Conservation (phyloP, 805 yeast species). For the Phaffomyces thermotolerans region DNA sequence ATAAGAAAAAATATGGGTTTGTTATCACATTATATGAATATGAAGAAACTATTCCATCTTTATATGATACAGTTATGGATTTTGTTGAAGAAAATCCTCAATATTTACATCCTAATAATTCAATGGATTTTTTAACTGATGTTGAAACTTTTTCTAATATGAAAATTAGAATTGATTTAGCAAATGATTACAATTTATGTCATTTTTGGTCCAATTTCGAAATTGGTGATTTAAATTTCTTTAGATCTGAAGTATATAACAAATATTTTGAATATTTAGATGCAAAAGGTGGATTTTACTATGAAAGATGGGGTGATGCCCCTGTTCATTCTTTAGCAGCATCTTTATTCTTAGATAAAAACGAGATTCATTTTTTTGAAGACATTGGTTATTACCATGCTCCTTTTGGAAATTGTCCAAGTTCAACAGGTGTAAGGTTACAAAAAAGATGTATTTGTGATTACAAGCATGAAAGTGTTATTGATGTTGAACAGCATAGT, state of each 20-base stretch:
- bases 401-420: slow-evolving; percentile 63
- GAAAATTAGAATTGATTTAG: slow-evolving; percentile 26
- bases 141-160: slow-evolving; percentile 33
- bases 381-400: slow-evolving; percentile 76
- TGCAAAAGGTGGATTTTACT: slow-evolving; percentile 67
- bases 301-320: slow-evolving; percentile 95
- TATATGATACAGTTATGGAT: slow-evolving; percentile 70
- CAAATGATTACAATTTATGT: slow-evolving; percentile 63
- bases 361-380: slow-evolving; percentile 67
- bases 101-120: slow-evolving; percentile 55
- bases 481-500: slow-evolving; percentile 43
- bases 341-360: slow-evolving; percentile 46
- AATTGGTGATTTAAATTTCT: slow-evolving; percentile 63
- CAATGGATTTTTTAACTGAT: slow-evolving; percentile 50
- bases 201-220: slow-evolving; percentile 90
- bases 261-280: slow-evolving; percentile 60
- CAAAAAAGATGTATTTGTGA: slow-evolving; percentile 60
- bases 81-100: slow-evolving; percentile 53
- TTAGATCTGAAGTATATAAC: slow-evolving; percentile 56
- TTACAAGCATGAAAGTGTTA: slow-evolving; percentile 33
- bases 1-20: slow-evolving; percentile 79
- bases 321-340: slow-evolving; percentile 79
- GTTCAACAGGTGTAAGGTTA: slow-evolving; percentile 38
- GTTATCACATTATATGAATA: slow-evolving; percentile 80
- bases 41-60: slow-evolving; percentile 74